Evolutionary conservation across 1,284 basidiomycete species (phyloP).

Genomic region (Clitocybe nebularis): DNA sequence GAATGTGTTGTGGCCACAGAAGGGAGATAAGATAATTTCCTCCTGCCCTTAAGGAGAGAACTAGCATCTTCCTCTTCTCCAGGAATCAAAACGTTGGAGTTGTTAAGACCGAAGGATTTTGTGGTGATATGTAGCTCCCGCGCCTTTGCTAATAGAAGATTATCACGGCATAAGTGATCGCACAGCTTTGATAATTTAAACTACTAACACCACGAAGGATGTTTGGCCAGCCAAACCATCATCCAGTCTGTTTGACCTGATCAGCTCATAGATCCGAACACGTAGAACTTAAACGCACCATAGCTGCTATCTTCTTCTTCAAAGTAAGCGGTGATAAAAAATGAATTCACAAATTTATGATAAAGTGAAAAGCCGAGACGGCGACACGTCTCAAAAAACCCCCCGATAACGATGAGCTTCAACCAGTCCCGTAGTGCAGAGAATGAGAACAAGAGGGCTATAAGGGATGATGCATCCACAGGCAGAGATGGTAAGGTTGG

Average conservation of each 20-base stretch:
- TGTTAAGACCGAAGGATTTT: slow-evolving; percentile 31
- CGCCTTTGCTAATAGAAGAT: slow-evolving; percentile 30
- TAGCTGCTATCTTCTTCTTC: slow-evolving; percentile 55
- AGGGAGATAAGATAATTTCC: slow-evolving; percentile 47
- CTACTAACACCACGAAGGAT: slow-evolving; percentile 42
- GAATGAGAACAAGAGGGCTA: slow-evolving; percentile 43
- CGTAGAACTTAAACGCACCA: slow-evolving; percentile 36
- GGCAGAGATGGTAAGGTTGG: slow-evolving; percentile 6
- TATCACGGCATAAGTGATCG: slow-evolving; percentile 1
- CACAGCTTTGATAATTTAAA: slow-evolving; percentile 3
- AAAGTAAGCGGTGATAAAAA: slow-evolving; percentile 63
- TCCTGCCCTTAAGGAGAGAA: slow-evolving; percentile 21
- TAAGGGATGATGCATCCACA: slow-evolving; percentile 25
- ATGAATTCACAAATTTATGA: slow-evolving; percentile 40
- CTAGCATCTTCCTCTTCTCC: slow-evolving; percentile 34
- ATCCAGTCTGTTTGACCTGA: slow-evolving; percentile 47
- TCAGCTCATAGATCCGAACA: background rate
- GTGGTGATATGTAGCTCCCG: slow-evolving; percentile 54
- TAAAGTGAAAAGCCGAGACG: slow-evolving; percentile 42
- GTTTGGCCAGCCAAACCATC: slow-evolving; percentile 57
- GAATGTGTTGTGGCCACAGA: slow-evolving; percentile 38
- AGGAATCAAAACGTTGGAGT: slow-evolving; percentile 28
- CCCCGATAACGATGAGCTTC: slow-evolving; percentile 59
- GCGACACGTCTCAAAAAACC: slow-evolving; percentile 53
- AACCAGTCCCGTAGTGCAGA: slow-evolving; percentile 60